These are phyloP conservation scores for Colletotrichum zoysiae DNA, from an alignment of 2,329 filamentous ascomycete species.

Conservation along the genomic window DNA sequence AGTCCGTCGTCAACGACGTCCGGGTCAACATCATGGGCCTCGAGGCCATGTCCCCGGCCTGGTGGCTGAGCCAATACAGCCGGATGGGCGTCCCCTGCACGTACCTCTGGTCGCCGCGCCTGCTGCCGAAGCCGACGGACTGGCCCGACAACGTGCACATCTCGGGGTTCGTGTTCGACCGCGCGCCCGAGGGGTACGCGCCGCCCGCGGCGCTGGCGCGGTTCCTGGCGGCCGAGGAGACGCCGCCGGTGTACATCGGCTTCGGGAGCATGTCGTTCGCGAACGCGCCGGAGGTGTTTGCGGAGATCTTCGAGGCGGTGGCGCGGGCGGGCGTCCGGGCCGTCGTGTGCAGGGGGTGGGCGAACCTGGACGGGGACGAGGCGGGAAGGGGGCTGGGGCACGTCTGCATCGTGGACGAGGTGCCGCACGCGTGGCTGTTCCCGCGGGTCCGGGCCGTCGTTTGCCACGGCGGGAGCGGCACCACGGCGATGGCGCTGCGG, in stretches of 20 bases:
- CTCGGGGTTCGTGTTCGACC: constrained; percentile 67
- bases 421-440: constrained; percentile 38
- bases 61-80: constrained; percentile 62
- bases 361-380: constrained; percentile 8
- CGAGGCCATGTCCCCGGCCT: constrained; percentile 61
- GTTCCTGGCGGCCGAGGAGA: constrained; percentile 47
- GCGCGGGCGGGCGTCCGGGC: constrained; percentile 18
- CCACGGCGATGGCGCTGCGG: constrained; percentile 35
- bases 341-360: constrained; percentile 30
- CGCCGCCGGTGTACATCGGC: constrained; percentile 50
- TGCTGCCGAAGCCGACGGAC: constrained; percentile 66
- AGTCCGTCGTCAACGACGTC: constrained; percentile 59
- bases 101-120: constrained; percentile 56
- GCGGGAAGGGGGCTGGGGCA: not conserved
- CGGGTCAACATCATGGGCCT: constrained; percentile 57
- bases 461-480: constrained; percentile 36
- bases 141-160: constrained; percentile 67
- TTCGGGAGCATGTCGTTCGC: constrained; percentile 51
- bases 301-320: constrained; percentile 5
- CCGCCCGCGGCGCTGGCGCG: constrained; percentile 54
- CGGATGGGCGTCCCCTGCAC: constrained; percentile 62
- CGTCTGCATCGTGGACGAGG: constrained; percentile 32
- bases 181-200: constrained; percentile 58
- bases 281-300: constrained; percentile 15
- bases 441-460: constrained; percentile 35